Base-by-base conservation (phyloP, 176 grass and related monocot genomes). In the Juncus effusus region DNA sequence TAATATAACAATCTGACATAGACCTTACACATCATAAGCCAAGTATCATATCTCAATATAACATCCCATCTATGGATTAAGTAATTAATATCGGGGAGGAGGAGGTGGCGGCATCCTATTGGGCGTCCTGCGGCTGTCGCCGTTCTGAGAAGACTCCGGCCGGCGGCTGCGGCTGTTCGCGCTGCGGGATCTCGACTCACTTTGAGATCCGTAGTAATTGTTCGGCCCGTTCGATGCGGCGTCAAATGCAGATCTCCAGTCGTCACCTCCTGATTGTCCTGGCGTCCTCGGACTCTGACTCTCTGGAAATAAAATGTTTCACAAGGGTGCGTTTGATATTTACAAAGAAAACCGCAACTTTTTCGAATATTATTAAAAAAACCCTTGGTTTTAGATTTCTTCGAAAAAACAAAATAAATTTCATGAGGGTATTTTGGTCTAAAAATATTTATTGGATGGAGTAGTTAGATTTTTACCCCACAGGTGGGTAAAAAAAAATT, bases 201-300 rank as follows among this genome's bases (percentile, higher is more conserved):
- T 58, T 7, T 51, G 37, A 42, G 69, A 59, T 15, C 62, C 59
- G 14, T 61, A 78, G 37, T 52, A 10, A 44, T 84, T 63, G 16
- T 68, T 49, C 12, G 63, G 69, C 7, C 83, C 83, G 40, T 78
- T 86, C 56, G 75, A 50, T 70, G 61, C 44, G 59, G 51, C 66
- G 36, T 82, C 73, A 61, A 95, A 95, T 82, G 91, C 86, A 58
- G 83, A 87, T 70, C 79, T 87, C 83, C 91, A 87, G 35, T 90
- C 90, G 5, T 95, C 81, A 39, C 80, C 67, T 47, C 44, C 54
- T 2, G 75, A 68, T n/a, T 65, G 67, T 19, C 40, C 62, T 44
- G 7, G 42, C 13, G 44, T 72, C 3, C 59, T 77, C 0, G 76
- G 86, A 2, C 63, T 77, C 0, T 71, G 86, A 64, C 71, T 87